phyloP scores from a whole-genome alignment of 2,329 filamentous ascomycete genomes.

The Verticillium albo-atrum region DNA sequence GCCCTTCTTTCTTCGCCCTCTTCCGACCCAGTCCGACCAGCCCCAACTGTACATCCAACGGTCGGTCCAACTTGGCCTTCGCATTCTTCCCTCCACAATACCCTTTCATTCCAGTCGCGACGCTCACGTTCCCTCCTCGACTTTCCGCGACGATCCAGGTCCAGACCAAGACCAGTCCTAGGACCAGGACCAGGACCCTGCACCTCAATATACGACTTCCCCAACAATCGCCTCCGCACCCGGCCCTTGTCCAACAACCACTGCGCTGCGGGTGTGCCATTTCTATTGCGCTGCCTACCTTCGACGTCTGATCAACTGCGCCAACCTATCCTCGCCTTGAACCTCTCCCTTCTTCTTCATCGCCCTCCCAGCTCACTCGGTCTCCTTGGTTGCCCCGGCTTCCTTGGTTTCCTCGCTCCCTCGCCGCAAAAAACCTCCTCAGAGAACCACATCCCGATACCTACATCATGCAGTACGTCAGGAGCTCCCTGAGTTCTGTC shows the following conservation, averaged over 20 bases:
- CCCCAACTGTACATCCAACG: background rate
- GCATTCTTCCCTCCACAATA: background rate
- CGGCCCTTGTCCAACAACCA: background rate
- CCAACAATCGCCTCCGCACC: conserved; percentile 2
- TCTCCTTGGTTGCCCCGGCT: background rate
- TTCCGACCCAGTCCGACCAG: background rate
- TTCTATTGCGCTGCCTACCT: background rate
- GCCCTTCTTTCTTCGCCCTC: background rate
- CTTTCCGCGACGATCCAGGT: background rate
- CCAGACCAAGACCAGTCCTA: background rate
- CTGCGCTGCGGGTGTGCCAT: background rate
- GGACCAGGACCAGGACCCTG: background rate
- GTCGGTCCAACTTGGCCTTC: background rate
- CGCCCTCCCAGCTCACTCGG: background rate
- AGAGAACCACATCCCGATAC: background rate
- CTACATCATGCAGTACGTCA: conserved; percentile 87
- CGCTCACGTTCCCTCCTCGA: background rate
- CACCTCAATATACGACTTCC: background rate
- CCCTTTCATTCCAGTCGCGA: background rate
- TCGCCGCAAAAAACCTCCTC: conserved; percentile 3
- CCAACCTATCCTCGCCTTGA: background rate
- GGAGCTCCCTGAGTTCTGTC: conserved; percentile 90
- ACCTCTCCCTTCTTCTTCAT: background rate
- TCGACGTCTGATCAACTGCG: background rate
- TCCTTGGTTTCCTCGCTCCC: background rate